Conservation (phyloP, 1,139 yeast genomes). For the Scheffersomyces segobiensis region DNA sequence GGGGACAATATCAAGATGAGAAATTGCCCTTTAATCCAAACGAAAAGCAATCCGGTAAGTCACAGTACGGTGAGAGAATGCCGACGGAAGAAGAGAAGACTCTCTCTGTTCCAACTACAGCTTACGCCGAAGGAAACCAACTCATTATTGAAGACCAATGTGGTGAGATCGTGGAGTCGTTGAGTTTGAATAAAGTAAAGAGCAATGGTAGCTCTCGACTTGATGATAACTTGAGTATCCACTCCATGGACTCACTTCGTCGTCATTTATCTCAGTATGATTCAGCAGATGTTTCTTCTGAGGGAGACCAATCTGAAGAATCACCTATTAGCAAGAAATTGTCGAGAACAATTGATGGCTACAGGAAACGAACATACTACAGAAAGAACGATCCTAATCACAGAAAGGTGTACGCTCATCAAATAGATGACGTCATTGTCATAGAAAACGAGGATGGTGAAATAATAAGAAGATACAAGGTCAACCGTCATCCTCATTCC, state of each 20-base stretch:
- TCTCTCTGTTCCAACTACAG: slow-evolving; percentile 36
- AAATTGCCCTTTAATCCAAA: slow-evolving; percentile 8
- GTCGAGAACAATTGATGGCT: slow-evolving; percentile 10
- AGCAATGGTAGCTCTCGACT: slow-evolving; percentile 3
- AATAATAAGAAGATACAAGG: slow-evolving; percentile 75
- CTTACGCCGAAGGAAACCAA: slow-evolving; percentile 71
- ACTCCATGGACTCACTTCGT: slow-evolving; percentile 41
- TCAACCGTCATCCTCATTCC: slow-evolving; percentile 51
- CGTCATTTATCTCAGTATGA: slow-evolving; percentile 38
- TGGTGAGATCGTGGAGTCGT: slow-evolving; percentile 69
- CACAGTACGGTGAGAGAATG: neutral
- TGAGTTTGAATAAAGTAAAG: slow-evolving; percentile 17
- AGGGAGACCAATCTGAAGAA: slow-evolving; percentile 7
- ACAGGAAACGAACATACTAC: slow-evolving; percentile 25
- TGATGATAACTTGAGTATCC: slow-evolving; percentile 33
- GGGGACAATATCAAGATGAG: neutral
- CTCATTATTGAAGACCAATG: slow-evolving; percentile 76
- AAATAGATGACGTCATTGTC: slow-evolving; percentile 66
- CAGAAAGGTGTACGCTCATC: slow-evolving; percentile 45
- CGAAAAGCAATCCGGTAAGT: neutral
- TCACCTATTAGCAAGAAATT: slow-evolving; percentile 9
- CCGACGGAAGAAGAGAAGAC: slow-evolving; percentile 2
- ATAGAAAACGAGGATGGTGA: slow-evolving; percentile 95
- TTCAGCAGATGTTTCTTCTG: slow-evolving; percentile 17
- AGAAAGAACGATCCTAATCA: slow-evolving; percentile 33